Conservation (phyloP, 306 rosid species). For the Chamaecrista fasciculata region DNA sequence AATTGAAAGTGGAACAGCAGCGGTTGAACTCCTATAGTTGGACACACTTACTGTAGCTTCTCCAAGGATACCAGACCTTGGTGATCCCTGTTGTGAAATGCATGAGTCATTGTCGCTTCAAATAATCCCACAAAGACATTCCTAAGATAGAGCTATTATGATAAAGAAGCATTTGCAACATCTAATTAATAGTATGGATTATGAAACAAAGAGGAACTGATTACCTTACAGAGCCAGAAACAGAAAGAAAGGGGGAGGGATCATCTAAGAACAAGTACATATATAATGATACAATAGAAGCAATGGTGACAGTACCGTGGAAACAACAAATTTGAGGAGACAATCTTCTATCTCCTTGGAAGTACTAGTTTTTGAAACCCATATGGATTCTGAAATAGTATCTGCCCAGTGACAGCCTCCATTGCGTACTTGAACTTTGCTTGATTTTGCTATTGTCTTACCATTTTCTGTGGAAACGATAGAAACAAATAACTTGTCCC, state of each 20-base stretch:
- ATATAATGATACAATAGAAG: conserved; percentile 17
- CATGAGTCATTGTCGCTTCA: background rate
- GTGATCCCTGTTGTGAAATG: conserved; percentile 45
- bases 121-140: conserved; percentile 24
- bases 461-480: conserved; percentile 46
- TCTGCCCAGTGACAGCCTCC: conserved; percentile 66
- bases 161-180: conserved; percentile 10
- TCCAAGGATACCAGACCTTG: conserved; percentile 57
- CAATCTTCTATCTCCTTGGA: conserved; percentile 39
- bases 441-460: conserved; percentile 46
- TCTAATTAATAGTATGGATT: background rate
- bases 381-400: conserved; percentile 43
- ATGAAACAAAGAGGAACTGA: background rate
- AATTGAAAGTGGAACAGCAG: conserved; percentile 51
- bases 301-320: conserved; percentile 40
- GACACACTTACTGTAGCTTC: conserved; percentile 50
- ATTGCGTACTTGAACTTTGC: conserved; percentile 44
- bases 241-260: background rate
- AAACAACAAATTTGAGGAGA: conserved; percentile 51
- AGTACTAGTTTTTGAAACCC: conserved; percentile 39
- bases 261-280: background rate
- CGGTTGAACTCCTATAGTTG: conserved; percentile 38
- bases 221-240: background rate
- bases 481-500: conserved; percentile 65
- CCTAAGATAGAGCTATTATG: conserved; percentile 20